Evolutionary conservation across 805 yeast genomes (phyloP), one percentile per base, ranked within the genome.

Genomic region (Danielozyma ontarioensis): DNA sequence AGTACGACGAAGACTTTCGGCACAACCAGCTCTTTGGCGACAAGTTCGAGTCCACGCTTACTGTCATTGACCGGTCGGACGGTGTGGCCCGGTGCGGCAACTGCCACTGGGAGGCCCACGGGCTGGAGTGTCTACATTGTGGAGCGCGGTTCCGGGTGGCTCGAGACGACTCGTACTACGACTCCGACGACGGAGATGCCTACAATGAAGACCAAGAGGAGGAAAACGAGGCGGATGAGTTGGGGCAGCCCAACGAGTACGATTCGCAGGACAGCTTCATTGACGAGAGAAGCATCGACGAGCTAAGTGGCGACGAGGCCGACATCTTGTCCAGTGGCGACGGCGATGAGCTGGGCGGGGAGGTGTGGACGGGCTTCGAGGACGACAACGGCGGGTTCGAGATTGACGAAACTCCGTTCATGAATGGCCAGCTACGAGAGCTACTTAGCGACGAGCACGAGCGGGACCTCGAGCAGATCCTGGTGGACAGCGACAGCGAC

Each of bases 61-160:
- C 81, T 0, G 53, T 77, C 3, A 61, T 79, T 1, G 88, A 80
- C 46, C 62, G 61, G 18, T 74, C 75, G 18, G 90, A 83, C 46
- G 88, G 88, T 2, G 84, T 83, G 7, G 75, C 83, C 0, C 57
- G 90, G 34, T 83, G 93, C 48, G 74, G 83, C 5, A 72, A 75
- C 36, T 83, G 93, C 51, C 87, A 79, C 47, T 83, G 90, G 90
- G 90, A 83, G 46, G 77, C 82, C 1, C 75, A 74, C 39, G 87
- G 84, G 0, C 58, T 69, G 3, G 63, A 57, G n/a, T 83, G 93
- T 47, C 66, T 75, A 4, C 82, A 83, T 46, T 83, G 93, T 54
- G 81, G 82, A 4, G 59, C 74, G 36, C 51, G 76, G 21, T 69
- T 81, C 40, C 48, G 67, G 16, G 41, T 48, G 5, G 53, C 64